These are phyloP conservation scores for Ramichloridium luteum DNA, from an alignment of 2,329 filamentous ascomycete species.

Conservation along the genomic window DNA sequence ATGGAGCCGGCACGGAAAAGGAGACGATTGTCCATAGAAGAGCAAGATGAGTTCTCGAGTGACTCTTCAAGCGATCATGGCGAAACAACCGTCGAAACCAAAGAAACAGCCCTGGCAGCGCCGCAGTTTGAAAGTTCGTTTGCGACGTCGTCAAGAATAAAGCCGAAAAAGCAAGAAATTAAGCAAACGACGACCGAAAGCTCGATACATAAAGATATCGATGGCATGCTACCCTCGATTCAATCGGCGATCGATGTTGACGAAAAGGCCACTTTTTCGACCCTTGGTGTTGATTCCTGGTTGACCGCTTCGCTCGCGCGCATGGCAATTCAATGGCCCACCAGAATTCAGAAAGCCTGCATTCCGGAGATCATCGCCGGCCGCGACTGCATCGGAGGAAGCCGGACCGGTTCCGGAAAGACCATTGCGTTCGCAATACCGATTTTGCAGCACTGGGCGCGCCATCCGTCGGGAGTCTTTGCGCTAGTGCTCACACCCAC, in stretches of 20 bases:
- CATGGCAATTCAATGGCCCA: conserved; percentile 77
- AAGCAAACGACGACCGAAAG: background rate
- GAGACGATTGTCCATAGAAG: conserved; percentile 8
- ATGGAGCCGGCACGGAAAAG: conserved; percentile 11
- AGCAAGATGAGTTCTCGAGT: background rate
- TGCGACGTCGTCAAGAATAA: conserved; percentile 7
- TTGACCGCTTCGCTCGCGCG: conserved; percentile 64
- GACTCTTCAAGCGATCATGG: background rate
- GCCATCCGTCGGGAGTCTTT: conserved; percentile 85
- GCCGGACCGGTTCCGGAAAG: conserved; percentile 90
- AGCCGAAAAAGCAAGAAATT: conserved; percentile 3
- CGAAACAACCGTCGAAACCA: background rate
- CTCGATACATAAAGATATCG: conserved; percentile 1
- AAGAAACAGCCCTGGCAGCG: background rate
- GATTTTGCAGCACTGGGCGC: conserved; percentile 84
- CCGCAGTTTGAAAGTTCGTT: too few species aligned
- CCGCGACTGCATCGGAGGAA: conserved; percentile 87
- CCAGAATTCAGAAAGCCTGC: conserved; percentile 81
- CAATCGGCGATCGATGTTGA: conserved; percentile 17
- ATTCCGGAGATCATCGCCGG: conserved; percentile 89
- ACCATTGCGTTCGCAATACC: conserved; percentile 92
- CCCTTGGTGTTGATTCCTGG: conserved; percentile 44
- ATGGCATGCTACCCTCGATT: conserved; percentile 13
- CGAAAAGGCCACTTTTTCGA: conserved; percentile 20
- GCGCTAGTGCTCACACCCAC: conserved; percentile 82